These are phyloP conservation scores for Saccharomyces hybrid DNA, from an alignment of 1,139 yeast species.

Conservation along the genomic window DNA sequence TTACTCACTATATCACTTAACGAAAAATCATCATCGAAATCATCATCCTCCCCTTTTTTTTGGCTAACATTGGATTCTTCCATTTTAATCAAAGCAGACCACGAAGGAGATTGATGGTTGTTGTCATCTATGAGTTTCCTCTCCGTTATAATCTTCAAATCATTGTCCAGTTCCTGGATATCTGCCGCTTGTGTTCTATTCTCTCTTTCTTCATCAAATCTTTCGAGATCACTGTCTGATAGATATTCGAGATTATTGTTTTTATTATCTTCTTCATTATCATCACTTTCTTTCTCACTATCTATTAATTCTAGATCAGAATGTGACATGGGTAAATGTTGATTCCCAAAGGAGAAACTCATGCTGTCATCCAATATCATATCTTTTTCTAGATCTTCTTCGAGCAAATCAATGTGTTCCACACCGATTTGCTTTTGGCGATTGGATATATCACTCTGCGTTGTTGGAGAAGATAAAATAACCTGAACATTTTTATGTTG, in stretches of 20 bases:
- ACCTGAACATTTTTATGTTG: conserved; percentile 10
- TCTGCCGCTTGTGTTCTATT: conserved; percentile 20
- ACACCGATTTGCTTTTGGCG: conserved; percentile 4
- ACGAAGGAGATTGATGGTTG: not conserved
- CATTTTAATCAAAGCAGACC: conserved; percentile 11
- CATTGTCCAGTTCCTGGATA: conserved; percentile 28
- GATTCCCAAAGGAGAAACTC: conserved; percentile 3
- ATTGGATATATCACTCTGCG: not conserved
- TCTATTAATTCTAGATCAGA: conserved; percentile 19
- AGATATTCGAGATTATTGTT: conserved; percentile 14
- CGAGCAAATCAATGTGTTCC: conserved; percentile 18
- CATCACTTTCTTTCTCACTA: conserved; percentile 10
- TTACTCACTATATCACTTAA: conserved; percentile 3
- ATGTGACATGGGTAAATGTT: conserved; percentile 11
- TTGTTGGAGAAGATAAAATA: conserved; percentile 21
- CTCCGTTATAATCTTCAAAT: conserved; percentile 28
- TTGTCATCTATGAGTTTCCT: conserved; percentile 18
- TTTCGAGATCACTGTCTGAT: conserved; percentile 29
- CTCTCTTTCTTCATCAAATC: conserved; percentile 32
- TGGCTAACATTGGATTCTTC: conserved; percentile 5
- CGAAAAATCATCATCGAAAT: conserved; percentile 18
- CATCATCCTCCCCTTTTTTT: conserved; percentile 8
- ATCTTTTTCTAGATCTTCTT: conserved; percentile 13
- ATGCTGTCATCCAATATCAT: conserved; percentile 6
- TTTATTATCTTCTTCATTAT: conserved; percentile 10